Conservation (phyloP, 441 rosid species). For the Erodium trifolium region DNA sequence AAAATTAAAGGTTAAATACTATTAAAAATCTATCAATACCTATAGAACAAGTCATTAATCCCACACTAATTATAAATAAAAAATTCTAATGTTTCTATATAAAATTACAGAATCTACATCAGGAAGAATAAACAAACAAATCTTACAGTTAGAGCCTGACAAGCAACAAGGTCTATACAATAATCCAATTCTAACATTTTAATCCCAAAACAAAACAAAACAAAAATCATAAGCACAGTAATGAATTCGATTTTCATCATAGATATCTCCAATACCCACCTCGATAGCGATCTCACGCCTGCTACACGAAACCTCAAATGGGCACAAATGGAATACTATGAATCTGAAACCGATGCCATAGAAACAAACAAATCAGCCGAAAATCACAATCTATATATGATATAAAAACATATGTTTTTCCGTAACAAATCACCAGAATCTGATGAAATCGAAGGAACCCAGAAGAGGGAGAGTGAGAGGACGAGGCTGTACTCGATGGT, state of each 20-base stretch:
- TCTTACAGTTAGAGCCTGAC: no score
- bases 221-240: background rate
- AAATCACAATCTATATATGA: background rate
- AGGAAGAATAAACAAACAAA: background rate
- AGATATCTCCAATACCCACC: slow-evolving; percentile 1
- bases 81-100: background rate
- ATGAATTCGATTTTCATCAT: background rate
- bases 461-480: background rate
- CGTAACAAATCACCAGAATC: background rate
- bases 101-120: background rate
- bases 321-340: background rate
- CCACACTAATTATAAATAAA: no score
- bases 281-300: background rate
- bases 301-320: background rate
- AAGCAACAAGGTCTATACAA: no score
- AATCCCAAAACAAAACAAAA: slow-evolving; percentile 2
- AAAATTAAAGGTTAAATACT: background rate
- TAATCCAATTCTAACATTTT: background rate
- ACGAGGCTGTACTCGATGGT: background rate
- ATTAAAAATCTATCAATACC: background rate
- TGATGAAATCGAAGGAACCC: background rate
- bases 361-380: background rate
- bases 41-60: background rate
- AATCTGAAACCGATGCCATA: background rate
- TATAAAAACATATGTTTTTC: background rate